Percentiles rank a stretch among this genome's conserved stretches.
Evolutionary conservation across 2,329 filamentous ascomycete species (phyloP).

Genomic region (Decorospora gaudefroyi): DNA sequence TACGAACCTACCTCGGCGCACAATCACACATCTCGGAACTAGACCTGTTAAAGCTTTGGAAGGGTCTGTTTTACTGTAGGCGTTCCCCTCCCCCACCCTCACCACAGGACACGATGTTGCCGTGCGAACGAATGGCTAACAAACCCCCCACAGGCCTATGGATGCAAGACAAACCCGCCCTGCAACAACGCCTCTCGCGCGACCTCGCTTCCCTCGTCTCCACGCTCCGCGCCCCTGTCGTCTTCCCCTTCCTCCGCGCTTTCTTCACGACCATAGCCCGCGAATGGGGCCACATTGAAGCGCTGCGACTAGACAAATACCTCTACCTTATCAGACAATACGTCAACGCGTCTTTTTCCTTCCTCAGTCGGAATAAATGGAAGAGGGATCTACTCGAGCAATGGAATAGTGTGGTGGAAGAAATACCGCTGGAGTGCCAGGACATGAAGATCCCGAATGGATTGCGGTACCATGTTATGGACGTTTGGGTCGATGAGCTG

Average conservation of each 20-base stretch:
- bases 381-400: slow-evolving; percentile 46
- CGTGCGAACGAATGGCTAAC: slow-evolving; percentile 12
- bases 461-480: slow-evolving; percentile 80
- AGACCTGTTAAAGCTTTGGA: slow-evolving; percentile 89
- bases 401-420: slow-evolving; percentile 55
- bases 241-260: slow-evolving; percentile 52
- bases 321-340: slow-evolving; percentile 80
- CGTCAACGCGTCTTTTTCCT: slow-evolving; percentile 69
- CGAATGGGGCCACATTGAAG: slow-evolving; percentile 59
- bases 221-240: slow-evolving; percentile 56
- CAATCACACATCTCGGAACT: slow-evolving; percentile 64
- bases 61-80: slow-evolving; percentile 84
- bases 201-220: slow-evolving; percentile 74
- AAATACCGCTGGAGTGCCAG: slow-evolving; percentile 52
- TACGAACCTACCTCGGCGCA: slow-evolving; percentile 75
- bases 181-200: slow-evolving; percentile 80
- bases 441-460: slow-evolving; percentile 74
- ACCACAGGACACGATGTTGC: neutral
- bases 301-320: slow-evolving; percentile 80
- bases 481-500: slow-evolving; percentile 90
- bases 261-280: slow-evolving; percentile 59
- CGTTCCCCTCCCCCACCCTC: neutral
- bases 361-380: slow-evolving; percentile 52
- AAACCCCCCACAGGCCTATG: slow-evolving; percentile 64
- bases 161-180: slow-evolving; percentile 88